Evolutionary conservation across 371 early-diverging fungal genomes (phyloP).

Genomic region (Circinella minor): DNA sequence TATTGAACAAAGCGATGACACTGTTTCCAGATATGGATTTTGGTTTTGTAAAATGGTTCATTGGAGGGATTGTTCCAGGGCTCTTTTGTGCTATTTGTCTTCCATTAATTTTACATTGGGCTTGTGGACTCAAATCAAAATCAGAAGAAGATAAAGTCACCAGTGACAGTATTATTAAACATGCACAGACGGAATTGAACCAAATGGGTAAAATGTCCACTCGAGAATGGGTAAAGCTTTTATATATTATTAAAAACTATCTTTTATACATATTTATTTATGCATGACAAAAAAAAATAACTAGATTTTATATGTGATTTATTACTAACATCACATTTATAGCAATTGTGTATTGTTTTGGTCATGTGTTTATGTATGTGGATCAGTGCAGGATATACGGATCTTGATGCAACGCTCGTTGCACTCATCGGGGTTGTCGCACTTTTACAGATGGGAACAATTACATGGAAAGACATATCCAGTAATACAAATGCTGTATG

Average conservation of each 20-base stretch:
- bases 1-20: constrained; percentile 52
- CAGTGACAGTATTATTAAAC: constrained; percentile 28
- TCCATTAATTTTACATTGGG: constrained; percentile 46
- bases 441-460: constrained; percentile 59
- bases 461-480: constrained; percentile 75
- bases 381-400: constrained; percentile 67
- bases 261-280: neutral
- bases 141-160: constrained; percentile 19
- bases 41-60: constrained; percentile 62
- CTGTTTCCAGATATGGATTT: constrained; percentile 60
- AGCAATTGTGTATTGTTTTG: constrained; percentile 60
- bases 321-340: neutral
- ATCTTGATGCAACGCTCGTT: constrained; percentile 70
- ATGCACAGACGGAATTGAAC: constrained; percentile 38
- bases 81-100: constrained; percentile 41
- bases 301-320: too few species aligned
- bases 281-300: too few species aligned
- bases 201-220: constrained; percentile 41
- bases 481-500: constrained; percentile 68
- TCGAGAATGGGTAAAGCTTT: constrained; percentile 45
- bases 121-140: constrained; percentile 28
- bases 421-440: constrained; percentile 65
- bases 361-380: constrained; percentile 65
- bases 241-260: too few species aligned
- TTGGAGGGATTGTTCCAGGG: constrained; percentile 59